Percentiles rank a stretch among this genome's conserved stretches.
phyloP scores from a whole-genome alignment of 2,329 filamentous ascomycete species.

The Clonostachys sp. region DNA sequence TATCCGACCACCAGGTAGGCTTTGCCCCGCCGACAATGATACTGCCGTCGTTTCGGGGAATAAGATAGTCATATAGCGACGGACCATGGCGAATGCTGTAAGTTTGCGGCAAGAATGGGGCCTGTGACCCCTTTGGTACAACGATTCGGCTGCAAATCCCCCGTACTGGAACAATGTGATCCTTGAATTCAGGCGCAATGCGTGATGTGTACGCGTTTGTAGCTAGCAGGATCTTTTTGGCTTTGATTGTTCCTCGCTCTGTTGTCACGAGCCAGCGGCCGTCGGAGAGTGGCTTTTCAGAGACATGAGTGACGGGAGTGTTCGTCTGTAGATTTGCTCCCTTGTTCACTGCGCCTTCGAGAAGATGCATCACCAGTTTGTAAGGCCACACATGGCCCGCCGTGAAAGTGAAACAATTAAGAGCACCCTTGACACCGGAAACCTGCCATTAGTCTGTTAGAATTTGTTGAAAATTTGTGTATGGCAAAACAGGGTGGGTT shows the following conservation, averaged over 20 bases:
- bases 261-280: neutral
- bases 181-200: neutral
- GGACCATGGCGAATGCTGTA: no score
- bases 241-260: neutral
- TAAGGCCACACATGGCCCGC: constrained; percentile 10
- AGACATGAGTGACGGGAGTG: neutral
- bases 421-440: constrained; percentile 17
- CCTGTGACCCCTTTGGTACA: no score
- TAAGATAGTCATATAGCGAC: no score
- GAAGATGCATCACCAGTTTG: constrained; percentile 7
- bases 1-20: no score
- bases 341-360: constrained; percentile 1
- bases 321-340: neutral
- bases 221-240: neutral
- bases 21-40: no score
- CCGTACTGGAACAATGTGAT: neutral
- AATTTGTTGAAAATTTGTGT: neutral
- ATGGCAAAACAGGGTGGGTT: no score
- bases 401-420: constrained; percentile 8
- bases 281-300: neutral
- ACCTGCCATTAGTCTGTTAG: constrained; percentile 5
- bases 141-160: no score
- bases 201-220: neutral
- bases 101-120: no score
- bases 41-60: no score